phyloP scores from a whole-genome alignment of 176 grass and related monocot genomes.

The Miscanthus lutarioriparius region DNA sequence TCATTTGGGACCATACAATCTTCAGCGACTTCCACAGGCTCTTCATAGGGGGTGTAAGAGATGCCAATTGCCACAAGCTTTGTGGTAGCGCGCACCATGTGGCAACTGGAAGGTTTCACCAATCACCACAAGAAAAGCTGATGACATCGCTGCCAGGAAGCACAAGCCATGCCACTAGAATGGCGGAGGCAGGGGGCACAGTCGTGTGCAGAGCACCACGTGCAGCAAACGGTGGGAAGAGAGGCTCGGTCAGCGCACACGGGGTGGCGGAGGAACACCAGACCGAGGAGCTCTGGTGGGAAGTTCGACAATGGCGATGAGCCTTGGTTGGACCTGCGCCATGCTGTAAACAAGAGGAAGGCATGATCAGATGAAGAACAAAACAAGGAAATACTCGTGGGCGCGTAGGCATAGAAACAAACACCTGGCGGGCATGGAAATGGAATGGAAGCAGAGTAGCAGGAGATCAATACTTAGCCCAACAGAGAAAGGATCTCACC shows the following conservation, averaged over 20 bases:
- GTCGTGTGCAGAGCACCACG: neutral
- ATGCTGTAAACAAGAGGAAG: neutral
- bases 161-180: neutral
- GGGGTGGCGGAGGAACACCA: neutral
- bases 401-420: neutral
- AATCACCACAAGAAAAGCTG: neutral
- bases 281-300: neutral
- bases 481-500: neutral
- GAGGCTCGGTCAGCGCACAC: neutral
- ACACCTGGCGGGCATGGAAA: neutral
- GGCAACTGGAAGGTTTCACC: neutral
- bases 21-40: neutral
- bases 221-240: neutral
- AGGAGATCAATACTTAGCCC: neutral
- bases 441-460: neutral
- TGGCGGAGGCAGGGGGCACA: neutral
- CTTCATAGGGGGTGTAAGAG: neutral
- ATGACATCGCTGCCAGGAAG: neutral
- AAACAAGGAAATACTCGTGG: neutral
- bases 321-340: neutral
- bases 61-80: neutral
- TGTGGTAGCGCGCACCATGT: neutral
- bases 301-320: neutral
- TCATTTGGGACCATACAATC: neutral
- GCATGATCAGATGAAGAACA: neutral